Evolutionary conservation across 306 rosid species (phyloP).

Genomic region (Chamaecrista fasciculata): DNA sequence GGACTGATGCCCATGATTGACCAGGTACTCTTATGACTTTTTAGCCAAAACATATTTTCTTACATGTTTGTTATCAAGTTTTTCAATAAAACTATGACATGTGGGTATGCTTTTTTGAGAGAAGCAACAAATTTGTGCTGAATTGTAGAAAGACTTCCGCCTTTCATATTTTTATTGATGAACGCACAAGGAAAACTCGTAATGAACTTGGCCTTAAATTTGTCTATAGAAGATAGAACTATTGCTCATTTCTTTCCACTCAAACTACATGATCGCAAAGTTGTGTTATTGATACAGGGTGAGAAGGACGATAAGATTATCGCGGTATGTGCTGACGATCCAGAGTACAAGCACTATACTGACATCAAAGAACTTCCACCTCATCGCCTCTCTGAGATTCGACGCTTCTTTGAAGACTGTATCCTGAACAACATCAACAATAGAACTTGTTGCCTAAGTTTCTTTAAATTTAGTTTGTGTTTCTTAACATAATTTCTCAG

Average conservation of each 20-base stretch:
- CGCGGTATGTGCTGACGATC: conserved; percentile 98
- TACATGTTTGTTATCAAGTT: background rate
- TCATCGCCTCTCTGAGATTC: conserved; percentile 93
- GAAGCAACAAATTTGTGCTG: background rate
- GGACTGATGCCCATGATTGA: conserved; percentile 99
- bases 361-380: conserved; percentile 93
- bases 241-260: background rate
- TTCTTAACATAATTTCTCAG: conserved; percentile 36
- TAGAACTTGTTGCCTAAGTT: conserved; percentile 5
- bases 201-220: background rate
- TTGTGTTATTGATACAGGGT: conserved; percentile 54
- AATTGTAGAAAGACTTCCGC: background rate
- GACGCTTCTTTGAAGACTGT: conserved; percentile 99
- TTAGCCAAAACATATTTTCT: background rate
- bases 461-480: background rate
- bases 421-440: conserved; percentile 37
- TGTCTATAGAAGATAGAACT: background rate
- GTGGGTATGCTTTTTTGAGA: background rate
- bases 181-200: background rate
- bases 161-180: background rate
- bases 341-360: conserved; percentile 79
- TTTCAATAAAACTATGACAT: background rate
- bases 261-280: background rate
- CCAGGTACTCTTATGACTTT: conserved; percentile 52
- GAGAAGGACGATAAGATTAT: conserved; percentile 98